Evolutionary conservation across 805 yeast genomes (phyloP).

Genomic region (Candida ponderosae): DNA sequence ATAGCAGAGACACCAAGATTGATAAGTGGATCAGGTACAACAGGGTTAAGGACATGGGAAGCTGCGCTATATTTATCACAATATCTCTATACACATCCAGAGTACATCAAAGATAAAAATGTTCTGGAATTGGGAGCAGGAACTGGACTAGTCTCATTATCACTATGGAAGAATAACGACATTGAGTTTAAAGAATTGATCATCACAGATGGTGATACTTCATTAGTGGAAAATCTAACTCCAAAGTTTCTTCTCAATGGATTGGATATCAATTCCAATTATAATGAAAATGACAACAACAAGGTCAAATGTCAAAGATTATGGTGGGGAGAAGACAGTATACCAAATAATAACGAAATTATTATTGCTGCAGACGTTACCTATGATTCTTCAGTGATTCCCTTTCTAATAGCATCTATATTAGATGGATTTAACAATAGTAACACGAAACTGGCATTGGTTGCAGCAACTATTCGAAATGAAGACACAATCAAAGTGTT

Average conservation of each 20-base stretch:
- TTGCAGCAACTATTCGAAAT: constrained; percentile 77
- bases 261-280: constrained; percentile 3
- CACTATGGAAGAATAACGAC: constrained; percentile 6
- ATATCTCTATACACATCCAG: constrained; percentile 26
- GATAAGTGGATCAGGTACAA: constrained; percentile 71
- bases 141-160: constrained; percentile 70
- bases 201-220: constrained; percentile 64
- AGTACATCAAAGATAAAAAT: constrained; percentile 8
- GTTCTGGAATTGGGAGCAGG: constrained; percentile 83
- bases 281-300: constrained; percentile 8
- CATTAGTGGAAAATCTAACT: constrained; percentile 38
- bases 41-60: constrained; percentile 92
- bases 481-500: constrained; percentile 38
- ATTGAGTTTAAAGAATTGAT: constrained; percentile 22
- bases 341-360: constrained; percentile 36
- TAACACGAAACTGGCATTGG: constrained; percentile 25
- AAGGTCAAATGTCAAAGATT: constrained; percentile 28
- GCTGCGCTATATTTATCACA: constrained; percentile 67
- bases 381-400: constrained; percentile 59
- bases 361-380: constrained; percentile 86
- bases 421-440: constrained; percentile 10
- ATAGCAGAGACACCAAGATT: constrained; percentile 57
- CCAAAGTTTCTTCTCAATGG: constrained; percentile 40
- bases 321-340: constrained; percentile 51
- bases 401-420: constrained; percentile 44